Conservation (phyloP, 2,329 filamentous ascomycete genomes). For the Pseudogymnoascus sp. region DNA sequence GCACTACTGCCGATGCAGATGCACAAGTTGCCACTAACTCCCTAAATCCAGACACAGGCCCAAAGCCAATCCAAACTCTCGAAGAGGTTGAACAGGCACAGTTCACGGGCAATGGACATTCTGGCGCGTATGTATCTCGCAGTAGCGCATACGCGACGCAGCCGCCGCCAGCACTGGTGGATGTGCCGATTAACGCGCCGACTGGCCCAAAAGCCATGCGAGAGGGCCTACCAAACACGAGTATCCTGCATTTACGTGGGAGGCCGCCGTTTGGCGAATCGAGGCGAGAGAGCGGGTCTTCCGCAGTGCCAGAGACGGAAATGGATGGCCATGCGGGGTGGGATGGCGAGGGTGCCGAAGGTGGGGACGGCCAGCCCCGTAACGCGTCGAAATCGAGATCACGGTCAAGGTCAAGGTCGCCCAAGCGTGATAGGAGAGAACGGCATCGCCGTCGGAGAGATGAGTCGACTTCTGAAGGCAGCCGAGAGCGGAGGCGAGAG, state of each 20-base stretch:
- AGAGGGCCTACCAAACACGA: constrained; percentile 76
- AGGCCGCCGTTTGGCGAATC: constrained; percentile 25
- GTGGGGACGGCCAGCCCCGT: background rate
- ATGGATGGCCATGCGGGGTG: constrained; percentile 22
- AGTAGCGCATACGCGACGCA: background rate
- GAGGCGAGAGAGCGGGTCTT: constrained; percentile 10
- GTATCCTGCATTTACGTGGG: constrained; percentile 54
- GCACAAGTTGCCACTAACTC: background rate
- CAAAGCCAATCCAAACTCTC: constrained; percentile 29
- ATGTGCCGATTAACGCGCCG: constrained; percentile 63
- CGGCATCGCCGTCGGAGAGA: constrained; percentile 1
- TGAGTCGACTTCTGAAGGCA: constrained; percentile 15
- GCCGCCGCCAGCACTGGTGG: constrained; percentile 14
- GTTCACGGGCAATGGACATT: background rate
- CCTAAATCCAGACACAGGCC: background rate
- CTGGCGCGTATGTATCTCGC: background rate
- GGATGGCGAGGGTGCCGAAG: constrained; percentile 17
- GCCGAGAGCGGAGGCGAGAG: constrained; percentile 20
- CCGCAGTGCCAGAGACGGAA: constrained; percentile 20
- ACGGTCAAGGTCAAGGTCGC: constrained; percentile 27
- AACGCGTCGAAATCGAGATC: constrained; percentile 17
- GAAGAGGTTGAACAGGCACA: constrained; percentile 21
- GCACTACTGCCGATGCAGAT: background rate
- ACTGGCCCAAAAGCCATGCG: constrained; percentile 93
- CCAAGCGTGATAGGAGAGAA: constrained; percentile 19